Base-by-base conservation (phyloP, 2,329 filamentous ascomycete genomes). In the Phyllosticta capitalensis region DNA sequence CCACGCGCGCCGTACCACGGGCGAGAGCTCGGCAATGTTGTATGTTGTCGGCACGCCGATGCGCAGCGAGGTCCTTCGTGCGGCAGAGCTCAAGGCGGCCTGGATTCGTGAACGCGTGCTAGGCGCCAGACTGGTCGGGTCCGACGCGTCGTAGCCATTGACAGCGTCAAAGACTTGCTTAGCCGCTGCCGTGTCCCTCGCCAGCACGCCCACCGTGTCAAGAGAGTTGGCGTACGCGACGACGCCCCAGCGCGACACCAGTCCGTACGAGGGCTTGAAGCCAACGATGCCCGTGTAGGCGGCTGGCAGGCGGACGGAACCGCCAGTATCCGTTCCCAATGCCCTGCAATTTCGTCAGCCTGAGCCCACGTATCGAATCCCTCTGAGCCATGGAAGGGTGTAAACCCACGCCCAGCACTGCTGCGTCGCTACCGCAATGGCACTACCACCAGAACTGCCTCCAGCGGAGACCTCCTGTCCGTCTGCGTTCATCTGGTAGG, bases 381-480 rank as follows among this genome's bases (percentile, higher is more conserved):
- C 24, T 3, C 3, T 3, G 24, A 4, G 24, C 24, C 24, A 22
- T 19, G n/a, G 14, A 24, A 12, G n/a, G 17, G 26, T 26, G 19
- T 45, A 45, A 30, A 75, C 79, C 63, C 74, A 83, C 75, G 79
- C 79, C 77, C 80, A 79, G 64, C 81, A 84, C 67, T 85, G 79
- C 5, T 81, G 81, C 0, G 81, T 78, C 20, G 82, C 84, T 45
- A 97, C 89, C 14, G 90, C 90, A 9, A 95, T 83, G 2, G 94
- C 94, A 71, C 92, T 96, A 19, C 94, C 94, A 50, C 94, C 94
- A 3, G 92, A 97, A 71, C 92, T 96, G 28, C 92, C 92, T 45
- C 92, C 92, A 2, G 58, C 58, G 0, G 88, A 87, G 0, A 90
- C 94, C 24, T 83, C 71, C 21, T 72, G 30, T n/a, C 50, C 52